Evolutionary conservation across 1,139 yeast genomes (phyloP).

Genomic region (Geotrichum australiense): DNA sequence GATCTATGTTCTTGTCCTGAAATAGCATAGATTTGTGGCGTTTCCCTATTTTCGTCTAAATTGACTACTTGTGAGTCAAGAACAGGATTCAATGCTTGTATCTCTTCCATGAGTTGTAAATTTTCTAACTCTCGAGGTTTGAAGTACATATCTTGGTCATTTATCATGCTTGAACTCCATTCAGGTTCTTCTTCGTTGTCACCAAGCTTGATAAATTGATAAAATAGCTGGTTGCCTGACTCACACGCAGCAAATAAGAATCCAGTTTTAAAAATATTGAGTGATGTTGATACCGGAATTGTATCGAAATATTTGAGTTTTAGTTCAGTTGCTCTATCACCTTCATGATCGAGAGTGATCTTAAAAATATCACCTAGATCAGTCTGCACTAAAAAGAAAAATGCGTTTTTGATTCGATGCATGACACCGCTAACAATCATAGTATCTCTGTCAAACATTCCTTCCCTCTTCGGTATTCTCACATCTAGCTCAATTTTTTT

Average conservation of each 20-base stretch:
- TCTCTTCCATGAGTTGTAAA: slow-evolving; percentile 49
- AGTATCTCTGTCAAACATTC: slow-evolving; percentile 16
- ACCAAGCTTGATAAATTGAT: slow-evolving; percentile 75
- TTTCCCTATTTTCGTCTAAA: slow-evolving; percentile 27
- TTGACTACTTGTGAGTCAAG: slow-evolving; percentile 43
- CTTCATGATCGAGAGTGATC: slow-evolving; percentile 45
- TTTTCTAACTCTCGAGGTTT: slow-evolving; percentile 42
- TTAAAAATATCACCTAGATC: slow-evolving; percentile 74
- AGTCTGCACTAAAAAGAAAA: slow-evolving; percentile 68
- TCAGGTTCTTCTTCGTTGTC: slow-evolving; percentile 39
- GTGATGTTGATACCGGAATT: slow-evolving; percentile 48
- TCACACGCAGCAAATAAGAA: slow-evolving; percentile 63
- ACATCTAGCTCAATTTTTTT: slow-evolving; percentile 35
- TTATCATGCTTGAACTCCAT: slow-evolving; percentile 32
- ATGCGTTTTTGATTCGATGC: slow-evolving; percentile 43
- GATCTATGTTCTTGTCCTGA: slow-evolving; percentile 41
- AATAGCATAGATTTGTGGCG: slow-evolving; percentile 37
- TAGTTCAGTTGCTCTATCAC: slow-evolving; percentile 34
- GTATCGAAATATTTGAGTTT: slow-evolving; percentile 69
- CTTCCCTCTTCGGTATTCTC: slow-evolving; percentile 34
- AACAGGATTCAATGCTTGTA: slow-evolving; percentile 54
- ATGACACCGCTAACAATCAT: slow-evolving; percentile 51
- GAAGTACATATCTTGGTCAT: slow-evolving; percentile 33
- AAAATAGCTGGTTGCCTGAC: slow-evolving; percentile 54
- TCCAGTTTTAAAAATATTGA: slow-evolving; percentile 68